phyloP scores from a whole-genome alignment of 805 yeast genomes.

The Saturnispora saitoi region DNA sequence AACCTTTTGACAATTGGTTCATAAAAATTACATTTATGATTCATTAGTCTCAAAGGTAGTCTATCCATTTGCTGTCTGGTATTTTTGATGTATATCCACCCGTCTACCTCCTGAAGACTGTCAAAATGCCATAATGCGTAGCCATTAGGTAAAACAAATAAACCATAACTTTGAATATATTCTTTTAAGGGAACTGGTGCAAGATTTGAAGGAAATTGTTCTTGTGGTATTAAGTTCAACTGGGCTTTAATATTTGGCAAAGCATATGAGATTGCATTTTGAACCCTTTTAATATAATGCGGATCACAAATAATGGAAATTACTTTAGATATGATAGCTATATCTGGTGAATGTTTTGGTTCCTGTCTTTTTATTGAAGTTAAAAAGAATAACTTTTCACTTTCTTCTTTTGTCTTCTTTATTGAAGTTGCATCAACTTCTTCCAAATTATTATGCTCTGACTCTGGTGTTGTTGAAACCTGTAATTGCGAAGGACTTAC shows the following conservation, averaged over 20 bases:
- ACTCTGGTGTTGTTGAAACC: neutral
- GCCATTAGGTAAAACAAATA: constrained; percentile 7
- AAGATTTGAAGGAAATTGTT: neutral
- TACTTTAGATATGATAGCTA: neutral
- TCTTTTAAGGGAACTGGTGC: neutral
- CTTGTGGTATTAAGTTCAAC: neutral
- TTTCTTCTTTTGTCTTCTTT: neutral
- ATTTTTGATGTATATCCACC: constrained; percentile 9
- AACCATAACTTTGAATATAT: neutral
- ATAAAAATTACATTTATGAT: constrained; percentile 9
- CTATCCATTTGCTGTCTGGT: neutral
- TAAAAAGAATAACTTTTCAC: neutral
- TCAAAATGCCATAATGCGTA: constrained; percentile 1
- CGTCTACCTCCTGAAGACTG: neutral
- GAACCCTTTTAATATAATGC: neutral
- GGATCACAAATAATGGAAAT: neutral
- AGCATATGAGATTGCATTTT: neutral
- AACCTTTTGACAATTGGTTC: constrained; percentile 19
- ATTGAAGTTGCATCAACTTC: neutral
- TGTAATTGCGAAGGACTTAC: neutral
- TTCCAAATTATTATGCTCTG: neutral
- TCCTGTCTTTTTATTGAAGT: neutral
- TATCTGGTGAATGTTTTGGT: neutral
- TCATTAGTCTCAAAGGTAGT: constrained; percentile 9
- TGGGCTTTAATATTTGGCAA: neutral